These are phyloP conservation scores for Daldinia loculata DNA, from an alignment of 495 filamentous ascomycete genomes.

Conservation along the genomic window DNA sequence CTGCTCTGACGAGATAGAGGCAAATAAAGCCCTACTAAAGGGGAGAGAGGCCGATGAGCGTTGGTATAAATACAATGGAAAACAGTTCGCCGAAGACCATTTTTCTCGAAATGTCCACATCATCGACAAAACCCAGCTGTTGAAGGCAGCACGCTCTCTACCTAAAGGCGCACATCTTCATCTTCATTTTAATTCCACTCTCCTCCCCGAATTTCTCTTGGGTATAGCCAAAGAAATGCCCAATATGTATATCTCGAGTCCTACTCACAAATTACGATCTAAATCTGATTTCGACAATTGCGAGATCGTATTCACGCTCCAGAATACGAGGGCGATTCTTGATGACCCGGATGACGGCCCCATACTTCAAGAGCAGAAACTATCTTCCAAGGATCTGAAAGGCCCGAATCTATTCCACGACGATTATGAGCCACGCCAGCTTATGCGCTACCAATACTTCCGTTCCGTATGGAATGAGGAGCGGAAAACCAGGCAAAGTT, in stretches of 20 bases:
- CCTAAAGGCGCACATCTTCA: constrained; percentile 66
- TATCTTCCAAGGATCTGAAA: constrained; percentile 27
- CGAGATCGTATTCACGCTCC: constrained; percentile 61
- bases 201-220: constrained; percentile 58
- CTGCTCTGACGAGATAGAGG: constrained; percentile 31
- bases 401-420: constrained; percentile 29
- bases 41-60: constrained; percentile 47
- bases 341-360: constrained; percentile 3
- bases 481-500: constrained; percentile 9
- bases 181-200: constrained; percentile 65
- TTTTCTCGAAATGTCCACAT: constrained; percentile 57
- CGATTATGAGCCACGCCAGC: constrained; percentile 40
- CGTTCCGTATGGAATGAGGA: constrained; percentile 39
- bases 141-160: constrained; percentile 53
- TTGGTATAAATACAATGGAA: constrained; percentile 44
- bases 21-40: constrained; percentile 47
- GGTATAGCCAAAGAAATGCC: constrained; percentile 58
- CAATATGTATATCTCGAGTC: constrained; percentile 63
- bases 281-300: constrained; percentile 50
- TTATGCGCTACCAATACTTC: constrained; percentile 53
- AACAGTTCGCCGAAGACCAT: constrained; percentile 53
- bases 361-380: constrained; percentile 9
- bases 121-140: constrained; percentile 56
- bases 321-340: constrained; percentile 40
- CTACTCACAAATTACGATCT: constrained; percentile 46